phyloP scores from a whole-genome alignment of 106 monocot genomes.

The Acorus calamus region DNA sequence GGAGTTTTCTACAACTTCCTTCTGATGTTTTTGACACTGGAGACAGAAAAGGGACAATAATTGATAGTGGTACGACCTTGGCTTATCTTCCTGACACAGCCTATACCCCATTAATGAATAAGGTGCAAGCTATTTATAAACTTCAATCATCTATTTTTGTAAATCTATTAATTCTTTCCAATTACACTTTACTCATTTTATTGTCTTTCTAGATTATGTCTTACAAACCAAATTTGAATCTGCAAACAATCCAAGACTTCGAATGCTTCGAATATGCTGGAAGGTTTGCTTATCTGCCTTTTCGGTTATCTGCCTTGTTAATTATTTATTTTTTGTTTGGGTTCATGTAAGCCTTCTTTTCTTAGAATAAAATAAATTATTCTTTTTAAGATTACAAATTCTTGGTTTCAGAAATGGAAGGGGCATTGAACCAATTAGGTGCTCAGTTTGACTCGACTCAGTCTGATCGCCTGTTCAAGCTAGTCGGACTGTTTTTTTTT shows the following conservation, averaged over 20 bases:
- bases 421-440: too few relatives aligned
- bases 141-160: not conserved
- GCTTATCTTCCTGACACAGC: conserved; percentile 77
- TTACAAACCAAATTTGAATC: conserved; percentile 34
- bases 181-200: not conserved
- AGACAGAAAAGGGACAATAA: conserved; percentile 69
- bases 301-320: not conserved
- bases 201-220: conserved; percentile 45
- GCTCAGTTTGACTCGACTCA: too few relatives aligned
- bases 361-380: too few relatives aligned
- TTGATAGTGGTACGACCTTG: conserved; percentile 96
- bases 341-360: too few relatives aligned
- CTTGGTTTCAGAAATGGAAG: too few relatives aligned
- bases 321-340: too few relatives aligned
- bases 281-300: conserved; percentile 29
- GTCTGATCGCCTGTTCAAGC: too few relatives aligned
- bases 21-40: conserved; percentile 62
- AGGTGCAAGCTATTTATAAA: conserved; percentile 15
- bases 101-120: conserved; percentile 47
- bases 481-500: too few relatives aligned
- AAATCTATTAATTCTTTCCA: not conserved
- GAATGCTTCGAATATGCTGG: conserved; percentile 51
- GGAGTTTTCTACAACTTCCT: conserved; percentile 43
- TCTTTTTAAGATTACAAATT: too few relatives aligned
- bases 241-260: conserved; percentile 45